Evolutionary conservation across 192 early-diverging fungal species (phyloP), one percentile per base, ranked within the genome.

Genomic region (Chytriomyces sp.): DNA sequence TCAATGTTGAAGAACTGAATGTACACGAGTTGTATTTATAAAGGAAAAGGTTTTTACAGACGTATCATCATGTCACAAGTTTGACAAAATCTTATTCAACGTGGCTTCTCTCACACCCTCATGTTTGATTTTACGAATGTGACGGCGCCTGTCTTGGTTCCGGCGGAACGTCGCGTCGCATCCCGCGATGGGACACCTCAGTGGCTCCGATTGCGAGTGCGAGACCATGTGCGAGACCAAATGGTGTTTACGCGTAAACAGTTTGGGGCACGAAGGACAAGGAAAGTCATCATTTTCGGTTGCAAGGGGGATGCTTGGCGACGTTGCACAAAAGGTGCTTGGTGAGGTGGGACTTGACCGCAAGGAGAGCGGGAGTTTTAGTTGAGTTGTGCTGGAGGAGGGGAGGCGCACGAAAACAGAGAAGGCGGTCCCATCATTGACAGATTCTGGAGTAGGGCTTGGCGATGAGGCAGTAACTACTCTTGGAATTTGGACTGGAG

Each of bases 131-230:
- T 64, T 64, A 17, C 62, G 37, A 7, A 64, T 38, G 32, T 64
- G 62, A 3, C 62, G 62, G 25, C 62, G 31, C 40, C 17, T 17
- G 40, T 44, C 62, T 41, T 64, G 62, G 39, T 64, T 64, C n/a
- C 62, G 62, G 39, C 62, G 37, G 39, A 64, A 64, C 14, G 62
- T 64, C 14, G 62, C 37, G 5, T 64, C 62, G 28, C 62, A 64
- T 6, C 62, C 62, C 17, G 36, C 37, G 19, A 39, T 44, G n/a
- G 62, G 10, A 12, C 62, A 64, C 40, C n/a, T 39, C n/a, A 64
- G 49, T 28, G 62, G 62, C 14, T 39, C 34, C 10, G 28, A 38
- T 0, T 19, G 28, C 2, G 62, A 41, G 10, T 64, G 62, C 5
- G 62, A 64, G 0, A 64, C 39, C 39, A 64, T 39, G 62, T 64